A percentile compares a stretch with the other conserved stretches of the same genome.
Evolutionary conservation across 805 yeast species (phyloP).

Genomic region (Hanseniaspora jakobsenii): DNA sequence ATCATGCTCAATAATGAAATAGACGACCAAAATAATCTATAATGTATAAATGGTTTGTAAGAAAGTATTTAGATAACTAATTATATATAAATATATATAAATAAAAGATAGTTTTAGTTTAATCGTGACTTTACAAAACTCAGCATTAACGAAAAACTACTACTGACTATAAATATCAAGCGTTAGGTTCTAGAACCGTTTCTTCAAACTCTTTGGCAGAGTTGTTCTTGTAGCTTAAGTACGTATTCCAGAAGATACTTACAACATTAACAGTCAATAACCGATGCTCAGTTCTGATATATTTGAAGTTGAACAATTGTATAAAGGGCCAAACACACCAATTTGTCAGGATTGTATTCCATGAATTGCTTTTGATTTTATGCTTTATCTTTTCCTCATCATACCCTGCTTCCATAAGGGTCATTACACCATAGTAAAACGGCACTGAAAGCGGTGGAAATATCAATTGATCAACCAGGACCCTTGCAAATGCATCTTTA

Average conservation of each 20-base stretch:
- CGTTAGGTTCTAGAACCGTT: too few relatives aligned
- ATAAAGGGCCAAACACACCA: constrained; percentile 88
- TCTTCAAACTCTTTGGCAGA: background rate
- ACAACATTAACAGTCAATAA: constrained; percentile 56
- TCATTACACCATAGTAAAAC: constrained; percentile 55
- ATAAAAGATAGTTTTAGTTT: too few relatives aligned
- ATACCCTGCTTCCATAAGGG: constrained; percentile 46
- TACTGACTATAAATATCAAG: too few relatives aligned
- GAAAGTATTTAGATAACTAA: too few relatives aligned
- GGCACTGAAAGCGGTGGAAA: constrained; percentile 77
- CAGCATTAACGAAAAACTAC: too few relatives aligned
- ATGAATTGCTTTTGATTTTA: constrained; percentile 42
- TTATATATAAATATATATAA: too few relatives aligned
- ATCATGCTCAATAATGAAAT: background rate
- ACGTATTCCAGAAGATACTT: constrained; percentile 77
- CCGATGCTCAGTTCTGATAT: constrained; percentile 62
- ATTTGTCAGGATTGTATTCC: constrained; percentile 49
- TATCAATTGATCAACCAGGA: constrained; percentile 54
- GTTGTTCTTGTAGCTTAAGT: constrained; percentile 47
- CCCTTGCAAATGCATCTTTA: constrained; percentile 39
- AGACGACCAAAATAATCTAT: background rate
- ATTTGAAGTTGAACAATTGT: constrained; percentile 62
- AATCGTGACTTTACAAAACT: too few relatives aligned
- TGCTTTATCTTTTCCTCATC: constrained; percentile 35
- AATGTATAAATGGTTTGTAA: background rate